Base-by-base conservation (phyloP, 331 rosid species). In the Cydonia oblonga region DNA sequence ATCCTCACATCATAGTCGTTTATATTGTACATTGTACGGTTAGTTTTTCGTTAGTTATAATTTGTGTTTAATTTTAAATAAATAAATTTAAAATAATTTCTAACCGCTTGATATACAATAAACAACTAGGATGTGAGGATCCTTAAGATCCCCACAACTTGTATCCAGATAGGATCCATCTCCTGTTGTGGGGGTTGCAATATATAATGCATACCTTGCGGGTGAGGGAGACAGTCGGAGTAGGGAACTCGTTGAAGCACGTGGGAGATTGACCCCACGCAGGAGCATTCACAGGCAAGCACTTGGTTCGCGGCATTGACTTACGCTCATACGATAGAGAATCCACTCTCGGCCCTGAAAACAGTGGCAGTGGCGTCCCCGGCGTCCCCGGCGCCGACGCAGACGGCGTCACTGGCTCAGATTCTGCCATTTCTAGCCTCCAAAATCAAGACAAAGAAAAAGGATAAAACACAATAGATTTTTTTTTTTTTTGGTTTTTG, bases 361-460 rank as follows among this genome's bases (percentile, higher is more conserved):
- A 86, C 53, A 95, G 81, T 3, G 97, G 97, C 9, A 84, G 93
- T 42, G 98, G 98, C 0, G 98, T 90, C 18, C 89, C 96, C 3
- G 96, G 98, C 1, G 98, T 95, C 7, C 88, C 76, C 23, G 97
- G 98, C 5, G 91, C 84, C 64, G 97, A 84, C 44, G 66, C 79
- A 0, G 86, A 80, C 59, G 96, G 97, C 1, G 95, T 87, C n/a
- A 80, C 96, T 0, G 56, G 33, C 71, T 89, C 98, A 9, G 84
- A 51, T 60, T 84, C 97, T 9, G 86, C 62, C 98, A 90, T 91
- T 56, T 19, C 11, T 3, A 12, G 61, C 61, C 0, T 22, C 26
- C 56, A 51, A 51, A 46, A 51, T 19, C 22, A 51, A 18, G 56
- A 19, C 3, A 51, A 51, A 51, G 56, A 51, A 18, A 18, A 2